Base-by-base conservation (phyloP, 169 alveolate species). In the Theileria equi region DNA sequence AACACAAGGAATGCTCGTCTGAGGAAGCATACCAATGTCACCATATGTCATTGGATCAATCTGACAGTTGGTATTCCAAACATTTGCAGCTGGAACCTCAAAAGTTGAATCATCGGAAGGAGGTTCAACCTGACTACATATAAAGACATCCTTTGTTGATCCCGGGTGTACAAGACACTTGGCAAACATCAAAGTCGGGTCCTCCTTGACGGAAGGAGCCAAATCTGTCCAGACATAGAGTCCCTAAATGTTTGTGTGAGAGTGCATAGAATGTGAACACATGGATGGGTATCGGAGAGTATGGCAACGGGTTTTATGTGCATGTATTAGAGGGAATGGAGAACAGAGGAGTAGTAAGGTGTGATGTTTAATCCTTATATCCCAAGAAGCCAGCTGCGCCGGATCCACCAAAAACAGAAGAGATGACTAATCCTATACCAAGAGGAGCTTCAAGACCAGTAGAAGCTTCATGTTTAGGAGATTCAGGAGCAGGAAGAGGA, bases 11-110 rank as follows among this genome's bases (percentile, higher is more conserved):
- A 84, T 81, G 61, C 90, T 87, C 13, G 94, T 88, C 70, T 91
- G 95, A 32, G 92, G 91, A 16, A 92, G 84, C 70, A 90, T 55
- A 43, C 96, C 96, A 50, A 92, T 89, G 63, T 92, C 97, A 52
- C 92, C 91, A 66, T 89, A 90, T 3, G 95, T 65, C 95, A 91
- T 90, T 19, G 97, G 97, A 60, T 93, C 97, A 53, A 93, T 88
- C 47, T 90, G 91, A 26, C 88, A 67, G 57, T 93, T 93, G 23
- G 92, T 86, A 36, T 89, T 88, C 94, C 93, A 92, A 35, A 95
- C 96, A 43, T 76, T 83, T 31, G 81, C 50, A 21, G 68, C 59
- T 10, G 92, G 92, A n/a, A 92, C 95, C 23, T 91, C 94, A 81
- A 92, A 92, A 17, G 82, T 72, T 76, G 21, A 41, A 40, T 81